Evolutionary conservation across 139 green algal species (phyloP).

Genomic region (Coelastrella sp.): DNA sequence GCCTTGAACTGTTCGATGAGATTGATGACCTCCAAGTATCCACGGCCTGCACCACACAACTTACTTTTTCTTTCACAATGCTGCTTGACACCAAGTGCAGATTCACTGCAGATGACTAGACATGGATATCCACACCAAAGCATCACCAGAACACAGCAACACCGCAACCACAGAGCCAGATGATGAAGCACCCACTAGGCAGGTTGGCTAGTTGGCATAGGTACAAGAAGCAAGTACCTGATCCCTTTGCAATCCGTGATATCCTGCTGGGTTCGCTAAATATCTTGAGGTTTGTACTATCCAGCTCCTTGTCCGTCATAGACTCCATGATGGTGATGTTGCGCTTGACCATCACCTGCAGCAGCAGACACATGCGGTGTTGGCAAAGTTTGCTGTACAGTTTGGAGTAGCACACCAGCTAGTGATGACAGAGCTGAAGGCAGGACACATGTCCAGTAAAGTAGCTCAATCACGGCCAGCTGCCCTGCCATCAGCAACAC

Average conservation of each 20-base stretch:
- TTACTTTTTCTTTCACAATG: background rate
- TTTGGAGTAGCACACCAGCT: background rate
- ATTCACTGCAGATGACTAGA: too few relatives aligned
- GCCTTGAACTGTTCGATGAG: slow-evolving; percentile 95
- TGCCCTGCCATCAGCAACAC: too few relatives aligned
- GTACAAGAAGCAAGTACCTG: too few relatives aligned
- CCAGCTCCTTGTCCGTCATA: slow-evolving; percentile 90
- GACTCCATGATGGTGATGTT: slow-evolving; percentile 99
- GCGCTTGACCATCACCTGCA: slow-evolving; percentile 80
- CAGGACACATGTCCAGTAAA: too few relatives aligned
- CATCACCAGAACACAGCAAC: too few relatives aligned
- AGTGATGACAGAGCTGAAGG: background rate
- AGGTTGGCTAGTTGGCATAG: background rate
- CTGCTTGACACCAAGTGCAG: background rate
- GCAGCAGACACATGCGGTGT: background rate
- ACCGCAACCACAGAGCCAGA: too few relatives aligned
- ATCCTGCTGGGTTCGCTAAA: slow-evolving; percentile 67
- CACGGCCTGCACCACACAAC: slow-evolving; percentile 38
- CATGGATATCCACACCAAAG: too few relatives aligned
- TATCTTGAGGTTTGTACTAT: slow-evolving; percentile 75
- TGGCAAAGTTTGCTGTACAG: background rate
- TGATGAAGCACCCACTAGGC: too few relatives aligned
- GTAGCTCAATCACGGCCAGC: too few relatives aligned
- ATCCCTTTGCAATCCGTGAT: slow-evolving; percentile 68
- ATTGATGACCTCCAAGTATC: slow-evolving; percentile 48